Percentiles rank a stretch among this genome's conserved stretches.
Evolutionary conservation across 2,329 filamentous ascomycete genomes (phyloP).

Genomic region (Penicillium psychrosexuale): DNA sequence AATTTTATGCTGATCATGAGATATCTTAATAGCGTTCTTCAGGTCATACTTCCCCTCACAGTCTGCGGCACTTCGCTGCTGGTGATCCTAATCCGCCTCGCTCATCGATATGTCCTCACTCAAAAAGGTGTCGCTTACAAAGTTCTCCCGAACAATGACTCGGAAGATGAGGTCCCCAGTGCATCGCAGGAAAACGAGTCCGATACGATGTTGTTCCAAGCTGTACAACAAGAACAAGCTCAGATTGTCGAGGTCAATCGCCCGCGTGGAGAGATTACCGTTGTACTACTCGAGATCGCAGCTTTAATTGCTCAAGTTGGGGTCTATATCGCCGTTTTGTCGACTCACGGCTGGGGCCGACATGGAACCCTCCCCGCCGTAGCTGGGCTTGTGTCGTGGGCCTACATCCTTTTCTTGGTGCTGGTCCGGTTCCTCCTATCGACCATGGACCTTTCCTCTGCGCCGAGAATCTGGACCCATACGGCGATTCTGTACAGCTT

Average conservation of each 20-base stretch:
- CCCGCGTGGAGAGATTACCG: constrained; percentile 68
- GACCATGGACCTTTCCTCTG: constrained; percentile 59
- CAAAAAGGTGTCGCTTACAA: constrained; percentile 59
- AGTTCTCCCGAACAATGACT: constrained; percentile 32
- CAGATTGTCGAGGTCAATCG: constrained; percentile 65
- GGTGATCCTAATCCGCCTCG: constrained; percentile 59
- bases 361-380: constrained; percentile 60
- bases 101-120: constrained; percentile 53
- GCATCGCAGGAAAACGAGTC: constrained; percentile 55
- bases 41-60: constrained; percentile 73
- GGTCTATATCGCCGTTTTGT: constrained; percentile 64
- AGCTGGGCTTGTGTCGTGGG: constrained; percentile 70
- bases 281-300: constrained; percentile 71
- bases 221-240: constrained; percentile 47
- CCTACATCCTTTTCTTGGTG: constrained; percentile 73
- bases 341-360: constrained; percentile 58
- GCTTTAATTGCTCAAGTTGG: constrained; percentile 69
- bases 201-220: constrained; percentile 54
- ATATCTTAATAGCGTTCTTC: constrained; percentile 62
- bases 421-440: constrained; percentile 67
- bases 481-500: constrained; percentile 78
- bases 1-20: constrained; percentile 13
- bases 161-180: constrained; percentile 51
- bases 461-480: constrained; percentile 85
- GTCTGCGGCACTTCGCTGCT: constrained; percentile 68